These are phyloP conservation scores for Acanthamoeba culbertsoni DNA, from an alignment of 208 protist species.

Conservation along the genomic window DNA sequence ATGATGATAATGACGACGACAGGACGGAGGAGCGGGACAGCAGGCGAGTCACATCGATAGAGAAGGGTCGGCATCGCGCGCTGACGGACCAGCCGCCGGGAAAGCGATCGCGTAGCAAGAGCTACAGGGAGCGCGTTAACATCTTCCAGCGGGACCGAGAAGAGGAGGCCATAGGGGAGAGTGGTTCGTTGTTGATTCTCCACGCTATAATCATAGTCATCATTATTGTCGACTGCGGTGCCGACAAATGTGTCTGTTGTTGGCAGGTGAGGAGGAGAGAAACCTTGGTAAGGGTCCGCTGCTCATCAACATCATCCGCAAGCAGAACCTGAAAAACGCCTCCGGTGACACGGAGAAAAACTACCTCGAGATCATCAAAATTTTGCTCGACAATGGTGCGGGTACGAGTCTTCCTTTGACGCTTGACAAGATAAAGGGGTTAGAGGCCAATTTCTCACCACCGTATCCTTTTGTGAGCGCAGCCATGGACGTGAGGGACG, in stretches of 20 bases:
- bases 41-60: background rate
- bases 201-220: too few species aligned
- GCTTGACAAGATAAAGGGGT: background rate
- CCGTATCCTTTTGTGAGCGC: background rate
- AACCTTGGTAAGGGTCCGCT: background rate
- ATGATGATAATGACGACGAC: background rate
- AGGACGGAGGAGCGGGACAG: background rate
- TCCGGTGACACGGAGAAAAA: background rate
- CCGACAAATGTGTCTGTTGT: background rate
- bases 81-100: background rate
- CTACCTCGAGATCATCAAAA: background rate
- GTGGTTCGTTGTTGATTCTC: too few species aligned
- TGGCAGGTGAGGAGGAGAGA: background rate
- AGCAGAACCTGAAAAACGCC: background rate
- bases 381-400: background rate
- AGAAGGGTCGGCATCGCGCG: too few species aligned
- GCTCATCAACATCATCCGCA: constrained; percentile 5
- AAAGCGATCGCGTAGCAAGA: constrained; percentile 18
- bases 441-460: background rate
- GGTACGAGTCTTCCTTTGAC: background rate
- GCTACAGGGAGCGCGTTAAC: background rate
- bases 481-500: background rate
- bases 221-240: too few species aligned
- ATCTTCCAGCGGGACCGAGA: background rate
- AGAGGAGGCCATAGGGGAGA: background rate